Evolutionary conservation across 768 basidiomycete genomes (phyloP), one percentile per base, ranked within the genome.

Genomic region (Punctularia strigosozonata): DNA sequence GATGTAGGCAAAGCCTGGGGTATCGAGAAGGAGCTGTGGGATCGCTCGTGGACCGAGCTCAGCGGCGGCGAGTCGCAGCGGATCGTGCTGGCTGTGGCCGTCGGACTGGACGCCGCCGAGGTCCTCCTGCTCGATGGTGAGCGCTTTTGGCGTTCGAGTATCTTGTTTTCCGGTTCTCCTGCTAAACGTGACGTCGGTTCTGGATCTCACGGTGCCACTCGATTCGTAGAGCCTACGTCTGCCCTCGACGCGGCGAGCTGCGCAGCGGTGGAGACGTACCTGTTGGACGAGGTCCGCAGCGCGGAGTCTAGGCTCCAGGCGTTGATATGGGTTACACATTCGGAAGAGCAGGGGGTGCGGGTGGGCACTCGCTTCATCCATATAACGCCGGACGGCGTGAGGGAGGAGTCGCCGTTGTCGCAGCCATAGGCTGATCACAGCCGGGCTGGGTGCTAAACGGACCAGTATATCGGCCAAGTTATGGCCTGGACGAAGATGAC

Each of bases 1-100:
- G 66, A 73, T 6, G 58, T 87, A 13, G 71, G 77, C 4, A 60
- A 62, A 36, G 47, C 59, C 6, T 91, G 86, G 84, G 80, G 74
- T 3, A 62, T 90, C 25, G 70, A 76, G 4, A 50, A 61, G 2
- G 66, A 72, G 31, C 64, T 91, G 17, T 92, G 89, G 88, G 72
- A 76, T 42, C 66, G 88, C 23, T 67, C 71, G 10, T 94, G 90
- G 90, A 58, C 72, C 6, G 75, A 71, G 32, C 59, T 94, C 49
- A 88, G 84, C 47, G 90, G 88, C 1, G 90, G 90, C 14, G 90
- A 94, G 55, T 69, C 75, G 1, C 90, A 94, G 55, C 66, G 90
- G 34, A 71, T 91, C n/a, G 73, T 79, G 7, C 55, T 92, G 38
- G 83, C 88, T 14, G 66, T 80, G 6, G 83, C 83, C 0, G 52